Evolutionary conservation across 768 basidiomycete genomes (phyloP).

Genomic region (Pisolithus sp.): DNA sequence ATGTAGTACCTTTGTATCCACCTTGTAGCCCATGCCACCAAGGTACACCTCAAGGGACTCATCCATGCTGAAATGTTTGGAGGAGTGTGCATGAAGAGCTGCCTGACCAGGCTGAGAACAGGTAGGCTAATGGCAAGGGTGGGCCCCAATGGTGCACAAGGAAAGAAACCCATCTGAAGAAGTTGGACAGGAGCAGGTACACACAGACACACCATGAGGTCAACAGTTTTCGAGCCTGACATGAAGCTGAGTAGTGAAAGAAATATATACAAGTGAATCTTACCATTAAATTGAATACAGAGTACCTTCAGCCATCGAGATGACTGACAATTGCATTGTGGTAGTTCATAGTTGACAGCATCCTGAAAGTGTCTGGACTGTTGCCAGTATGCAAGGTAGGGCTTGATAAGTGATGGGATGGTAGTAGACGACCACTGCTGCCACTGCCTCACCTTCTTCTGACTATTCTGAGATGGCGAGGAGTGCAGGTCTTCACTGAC

Average conservation of each 20-base stretch:
- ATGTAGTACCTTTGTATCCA: conserved; percentile 10
- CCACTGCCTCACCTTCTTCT: no score
- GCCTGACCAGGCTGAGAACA: conserved; percentile 22
- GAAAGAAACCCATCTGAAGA: conserved; percentile 19
- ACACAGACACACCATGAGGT: neutral
- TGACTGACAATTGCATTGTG: neutral
- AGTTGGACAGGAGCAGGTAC: conserved; percentile 16
- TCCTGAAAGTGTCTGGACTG: neutral
- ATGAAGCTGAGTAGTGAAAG: neutral
- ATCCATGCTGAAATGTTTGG: conserved; percentile 24
- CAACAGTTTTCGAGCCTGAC: neutral
- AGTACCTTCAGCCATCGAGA: neutral
- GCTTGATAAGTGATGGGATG: no score
- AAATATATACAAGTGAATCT: neutral
- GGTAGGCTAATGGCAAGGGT: conserved; percentile 27
- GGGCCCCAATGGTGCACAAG: conserved; percentile 23
- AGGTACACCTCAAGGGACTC: conserved; percentile 22
- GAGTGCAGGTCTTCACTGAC: no score
- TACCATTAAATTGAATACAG: neutral
- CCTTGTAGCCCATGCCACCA: conserved; percentile 11
- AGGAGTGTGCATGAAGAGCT: conserved; percentile 19
- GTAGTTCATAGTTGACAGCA: neutral
- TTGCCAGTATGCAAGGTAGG: no score
- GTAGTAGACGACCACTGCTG: no score
- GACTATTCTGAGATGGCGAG: no score